Evolutionary conservation across 805 yeast species (phyloP).

Genomic region (Komagataella phaffii): DNA sequence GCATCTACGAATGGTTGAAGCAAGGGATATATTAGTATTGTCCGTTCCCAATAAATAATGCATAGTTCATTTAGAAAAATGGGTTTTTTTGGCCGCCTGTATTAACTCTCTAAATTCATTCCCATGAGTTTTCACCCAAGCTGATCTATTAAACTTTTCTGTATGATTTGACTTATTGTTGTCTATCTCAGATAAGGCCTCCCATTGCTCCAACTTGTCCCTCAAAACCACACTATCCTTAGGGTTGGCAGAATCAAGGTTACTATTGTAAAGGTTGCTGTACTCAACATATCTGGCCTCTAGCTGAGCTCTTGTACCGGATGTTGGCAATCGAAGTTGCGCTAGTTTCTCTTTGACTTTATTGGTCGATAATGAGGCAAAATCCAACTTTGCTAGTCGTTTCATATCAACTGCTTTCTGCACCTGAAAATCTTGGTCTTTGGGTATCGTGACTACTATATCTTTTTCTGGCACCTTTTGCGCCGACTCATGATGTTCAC

Average conservation of each 20-base stretch:
- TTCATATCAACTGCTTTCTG: conserved; percentile 11
- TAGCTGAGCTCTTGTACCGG: conserved; percentile 50
- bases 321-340: conserved; percentile 38
- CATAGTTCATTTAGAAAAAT: background rate
- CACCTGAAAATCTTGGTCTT: conserved; percentile 15
- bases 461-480: background rate
- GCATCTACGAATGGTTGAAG: conserved; percentile 30
- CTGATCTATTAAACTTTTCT: conserved; percentile 25
- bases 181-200: conserved; percentile 19
- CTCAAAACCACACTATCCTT: conserved; percentile 39
- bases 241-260: conserved; percentile 61
- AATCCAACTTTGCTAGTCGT: conserved; percentile 52
- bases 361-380: conserved; percentile 39
- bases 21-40: conserved; percentile 16
- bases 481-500: conserved; percentile 3
- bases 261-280: conserved; percentile 68
- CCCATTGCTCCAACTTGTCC: conserved; percentile 57
- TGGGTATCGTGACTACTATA: conserved; percentile 3
- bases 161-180: conserved; percentile 20
- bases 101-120: conserved; percentile 25
- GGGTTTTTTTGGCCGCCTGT: conserved; percentile 20
- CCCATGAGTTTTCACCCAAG: conserved; percentile 27
- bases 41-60: background rate
- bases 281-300: conserved; percentile 69
- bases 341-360: conserved; percentile 49